Base-by-base conservation (phyloP, 257 asterid genomes). In the Solanum bukasovii region DNA sequence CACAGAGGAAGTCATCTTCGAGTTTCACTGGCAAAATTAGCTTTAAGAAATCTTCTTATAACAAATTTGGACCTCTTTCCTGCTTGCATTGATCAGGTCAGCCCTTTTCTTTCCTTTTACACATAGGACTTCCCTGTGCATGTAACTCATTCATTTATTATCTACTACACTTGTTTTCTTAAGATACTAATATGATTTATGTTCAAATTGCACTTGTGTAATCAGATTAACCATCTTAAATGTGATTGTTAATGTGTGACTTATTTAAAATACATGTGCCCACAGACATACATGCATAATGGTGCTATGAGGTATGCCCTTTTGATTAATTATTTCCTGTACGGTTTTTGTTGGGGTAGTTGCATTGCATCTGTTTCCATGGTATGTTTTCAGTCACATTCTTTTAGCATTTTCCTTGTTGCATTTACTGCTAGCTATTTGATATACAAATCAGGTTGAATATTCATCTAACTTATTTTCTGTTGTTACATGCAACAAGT, bases 51-150 rank as follows among this genome's bases (percentile, higher is more conserved):
- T 90, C 98, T 97, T 88, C 99, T 97, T 84, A 96, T 97, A 87
- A 96, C 99, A 83, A 97, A 97, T 92, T 92, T 97, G 98, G 99
- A 96, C 90, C 94, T 97, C 56, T 96, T 97, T 91, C 99, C 99
- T 52, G 99, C 99, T 87, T 97, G 99, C 95, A 97, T 97, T 87
- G 99, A 97, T 92, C 99, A 97, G 99, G 99, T 81, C 25, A 5
- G 7, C 29, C 85, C 29, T 81, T 81, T 46, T 27, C 27, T 44
- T 79, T 79, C n/a, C 42, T 81, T 81, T 18, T 79, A 79, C 40
- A 25, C 7, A 18, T 81, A 81, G 40, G 68, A 29, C 85, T 49
- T 81, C 85, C 21, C 29, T 81, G 40, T 81, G 85, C 85, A 81
- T 81, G 85, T 81, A 81, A 5, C 56, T 46, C 65, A 46, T 29